phyloP scores from a whole-genome alignment of 208 protist species.

The Crithidia sp. region DNA sequence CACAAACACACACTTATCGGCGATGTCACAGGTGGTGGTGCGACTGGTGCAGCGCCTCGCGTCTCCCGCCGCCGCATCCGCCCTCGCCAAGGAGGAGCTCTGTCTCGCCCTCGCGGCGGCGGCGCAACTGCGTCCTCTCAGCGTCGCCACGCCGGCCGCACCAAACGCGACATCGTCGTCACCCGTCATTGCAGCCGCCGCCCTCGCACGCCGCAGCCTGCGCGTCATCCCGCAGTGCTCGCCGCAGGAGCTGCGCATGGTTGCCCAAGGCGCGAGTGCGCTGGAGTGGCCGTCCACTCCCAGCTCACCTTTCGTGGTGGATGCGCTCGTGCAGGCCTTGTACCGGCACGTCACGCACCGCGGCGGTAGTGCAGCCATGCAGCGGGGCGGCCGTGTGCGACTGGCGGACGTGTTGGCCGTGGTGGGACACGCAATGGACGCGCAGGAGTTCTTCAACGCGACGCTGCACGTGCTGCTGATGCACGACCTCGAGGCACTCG shows the following conservation, averaged over 20 bases:
- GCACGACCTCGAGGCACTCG: constrained; percentile 11
- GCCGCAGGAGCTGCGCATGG: constrained; percentile 66
- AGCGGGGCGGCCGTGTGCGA: constrained; percentile 10
- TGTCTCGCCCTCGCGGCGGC: constrained; percentile 72
- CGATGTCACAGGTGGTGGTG: constrained; percentile 9
- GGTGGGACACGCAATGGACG: constrained; percentile 14
- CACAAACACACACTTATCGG: background rate
- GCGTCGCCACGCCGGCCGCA: background rate
- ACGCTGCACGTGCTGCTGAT: constrained; percentile 21
- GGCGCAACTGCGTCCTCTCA: constrained; percentile 32
- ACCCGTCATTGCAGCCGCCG: background rate
- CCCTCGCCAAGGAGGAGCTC: constrained; percentile 51
- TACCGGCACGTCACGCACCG: constrained; percentile 17
- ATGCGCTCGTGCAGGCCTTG: constrained; percentile 44
- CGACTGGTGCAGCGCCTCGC: constrained; percentile 37
- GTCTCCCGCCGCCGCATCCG: constrained; percentile 19
- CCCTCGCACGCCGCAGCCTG: constrained; percentile 25
- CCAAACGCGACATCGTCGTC: constrained; percentile 1
- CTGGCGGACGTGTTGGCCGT: constrained; percentile 26
- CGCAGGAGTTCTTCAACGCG: constrained; percentile 27
- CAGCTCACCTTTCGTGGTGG: constrained; percentile 24
- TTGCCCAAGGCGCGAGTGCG: constrained; percentile 53
- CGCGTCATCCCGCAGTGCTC: constrained; percentile 53
- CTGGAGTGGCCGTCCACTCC: constrained; percentile 33
- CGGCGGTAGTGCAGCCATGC: background rate